Evolutionary conservation across 768 basidiomycete genomes (phyloP), one percentile per base, ranked within the genome.

Genomic region (Arthromyces matolae): DNA sequence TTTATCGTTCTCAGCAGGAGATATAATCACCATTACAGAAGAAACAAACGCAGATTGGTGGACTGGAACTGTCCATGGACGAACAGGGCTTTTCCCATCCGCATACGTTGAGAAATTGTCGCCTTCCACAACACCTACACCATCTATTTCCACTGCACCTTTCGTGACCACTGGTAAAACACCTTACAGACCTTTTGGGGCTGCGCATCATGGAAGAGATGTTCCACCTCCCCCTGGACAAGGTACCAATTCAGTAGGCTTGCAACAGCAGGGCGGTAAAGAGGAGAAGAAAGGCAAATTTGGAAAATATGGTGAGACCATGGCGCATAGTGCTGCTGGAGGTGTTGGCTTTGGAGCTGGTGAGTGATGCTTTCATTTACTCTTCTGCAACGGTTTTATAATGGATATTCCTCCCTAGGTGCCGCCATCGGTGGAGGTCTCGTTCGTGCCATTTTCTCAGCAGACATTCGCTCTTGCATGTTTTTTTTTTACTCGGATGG

Each of bases 41-140:
- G 88, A 93, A 61, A 86, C 81, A 36, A 91, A 93, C 49, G 72
- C 72, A 3, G 92, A 93, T 63, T 93, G 92, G 92, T 95, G 89
- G 90, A 79, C 76, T 7, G 91, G 92, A 22, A 72, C 65, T 50
- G 57, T 75, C 47, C 76, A 82, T 27, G 83, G 83, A 20, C 74
- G 69, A 49, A 77, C 83, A 45, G 91, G 84, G 4, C 73, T 93
- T 29, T 89, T 93, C 72, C 92, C 91, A 0, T 76, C 84, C 10
- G 80, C 79, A 53, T 78, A 89, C 45, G 86, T 89, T 32, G 81
- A 89, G 67, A 83, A 77, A 57, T 55, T 72, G 39, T 54, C 43
- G n/a, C 57, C 40, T 19, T 25, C 55, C 29, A n/a, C n/a, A n/a
- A n/a, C n/a, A n/a, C 50, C 60, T 13, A 36, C 51, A 12, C 47